phyloP scores from a whole-genome alignment of 345 rosid genomes.

The Bruguiera sexangula region DNA sequence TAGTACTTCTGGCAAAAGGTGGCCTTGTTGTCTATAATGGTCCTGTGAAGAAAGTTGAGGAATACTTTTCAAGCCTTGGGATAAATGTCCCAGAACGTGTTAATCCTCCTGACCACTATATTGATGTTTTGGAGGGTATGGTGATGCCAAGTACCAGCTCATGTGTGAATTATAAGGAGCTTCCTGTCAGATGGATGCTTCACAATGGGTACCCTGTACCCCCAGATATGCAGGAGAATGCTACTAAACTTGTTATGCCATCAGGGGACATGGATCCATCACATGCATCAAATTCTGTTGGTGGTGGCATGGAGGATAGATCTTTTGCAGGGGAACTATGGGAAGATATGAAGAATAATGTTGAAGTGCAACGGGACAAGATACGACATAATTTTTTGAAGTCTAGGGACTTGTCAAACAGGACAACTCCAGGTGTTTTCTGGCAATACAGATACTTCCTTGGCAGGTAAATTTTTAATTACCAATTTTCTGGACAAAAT shows the following conservation, averaged over 20 bases:
- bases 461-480: constrained; percentile 56
- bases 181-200: constrained; percentile 92
- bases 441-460: constrained; percentile 75
- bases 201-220: constrained; percentile 75
- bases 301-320: constrained; percentile 33
- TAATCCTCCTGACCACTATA: constrained; percentile 91
- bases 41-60: constrained; percentile 67
- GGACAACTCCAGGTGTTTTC: constrained; percentile 64
- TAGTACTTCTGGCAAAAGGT: constrained; percentile 84
- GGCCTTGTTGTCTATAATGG: constrained; percentile 87
- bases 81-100: constrained; percentile 77
- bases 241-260: constrained; percentile 26
- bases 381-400: constrained; percentile 61
- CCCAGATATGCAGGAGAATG: constrained; percentile 52
- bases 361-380: constrained; percentile 60
- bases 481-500: background rate
- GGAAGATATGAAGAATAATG: constrained; percentile 71
- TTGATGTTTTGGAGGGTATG: constrained; percentile 86
- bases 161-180: constrained; percentile 51
- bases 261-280: constrained; percentile 20
- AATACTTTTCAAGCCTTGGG: constrained; percentile 76
- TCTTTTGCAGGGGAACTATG: constrained; percentile 82
- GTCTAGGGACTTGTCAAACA: constrained; percentile 57
- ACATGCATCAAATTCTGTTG: constrained; percentile 24
- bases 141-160: constrained; percentile 45